Conservation (phyloP, 805 yeast genomes). For the Wickerhamiella slavikovae region DNA sequence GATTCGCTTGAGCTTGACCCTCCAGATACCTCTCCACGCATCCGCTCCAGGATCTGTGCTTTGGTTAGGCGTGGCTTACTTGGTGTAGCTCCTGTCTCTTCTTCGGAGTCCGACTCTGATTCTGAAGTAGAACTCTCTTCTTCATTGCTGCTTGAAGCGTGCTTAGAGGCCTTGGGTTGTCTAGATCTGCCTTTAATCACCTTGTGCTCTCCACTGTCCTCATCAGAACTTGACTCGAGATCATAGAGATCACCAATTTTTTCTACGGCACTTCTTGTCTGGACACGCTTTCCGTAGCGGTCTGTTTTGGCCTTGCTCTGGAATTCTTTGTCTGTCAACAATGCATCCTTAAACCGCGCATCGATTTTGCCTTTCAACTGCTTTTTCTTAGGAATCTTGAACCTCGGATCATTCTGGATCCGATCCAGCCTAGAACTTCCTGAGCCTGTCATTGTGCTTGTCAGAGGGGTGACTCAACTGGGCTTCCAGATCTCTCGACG, state of each 20-base stretch:
- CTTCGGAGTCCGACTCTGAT: constrained; percentile 4
- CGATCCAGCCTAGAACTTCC: no score
- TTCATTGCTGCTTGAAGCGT: constrained; percentile 3
- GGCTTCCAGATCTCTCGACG: no score
- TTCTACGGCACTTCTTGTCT: constrained; percentile 23
- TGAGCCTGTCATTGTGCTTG: no score
- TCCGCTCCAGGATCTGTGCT: constrained; percentile 7
- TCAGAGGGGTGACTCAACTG: no score
- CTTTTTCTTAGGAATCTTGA: constrained; percentile 49
- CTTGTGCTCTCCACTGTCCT: constrained; percentile 6
- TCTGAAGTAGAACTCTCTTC: no score
- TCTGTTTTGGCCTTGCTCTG: constrained; percentile 44
- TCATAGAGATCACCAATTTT: constrained; percentile 51
- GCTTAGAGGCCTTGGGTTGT: constrained; percentile 1
- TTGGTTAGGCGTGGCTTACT: neutral
- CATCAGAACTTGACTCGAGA: constrained; percentile 24
- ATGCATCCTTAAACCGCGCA: constrained; percentile 58
- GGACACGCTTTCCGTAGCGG: constrained; percentile 64
- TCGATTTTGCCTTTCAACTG: constrained; percentile 63
- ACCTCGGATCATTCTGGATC: constrained; percentile 80
- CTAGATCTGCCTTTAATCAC: no score
- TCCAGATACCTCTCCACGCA: constrained; percentile 12
- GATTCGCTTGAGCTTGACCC: neutral
- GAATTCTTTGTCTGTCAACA: constrained; percentile 37
- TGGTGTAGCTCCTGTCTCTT: neutral